A percentile compares a stretch with the other conserved stretches of the same genome.
Conservation (phyloP, 352 stramenopile genomes). For the Pythium vanterpoolii region DNA sequence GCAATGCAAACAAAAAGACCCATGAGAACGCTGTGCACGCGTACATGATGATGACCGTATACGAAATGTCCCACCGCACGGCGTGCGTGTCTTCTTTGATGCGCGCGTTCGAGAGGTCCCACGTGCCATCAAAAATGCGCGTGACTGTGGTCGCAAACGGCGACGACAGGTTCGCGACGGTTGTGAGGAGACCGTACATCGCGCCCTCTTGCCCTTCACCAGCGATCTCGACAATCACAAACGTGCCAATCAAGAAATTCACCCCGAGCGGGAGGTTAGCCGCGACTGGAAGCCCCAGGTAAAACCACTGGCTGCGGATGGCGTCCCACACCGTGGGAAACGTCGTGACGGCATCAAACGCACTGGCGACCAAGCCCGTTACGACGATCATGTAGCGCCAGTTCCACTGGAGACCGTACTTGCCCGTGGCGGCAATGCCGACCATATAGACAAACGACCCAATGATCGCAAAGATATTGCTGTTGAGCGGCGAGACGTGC, state of each 20-base stretch:
- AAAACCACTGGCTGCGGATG: slow-evolving; percentile 22
- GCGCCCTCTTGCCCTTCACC: slow-evolving; percentile 37
- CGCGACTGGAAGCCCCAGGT: slow-evolving; percentile 26
- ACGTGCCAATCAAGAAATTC: slow-evolving; percentile 24
- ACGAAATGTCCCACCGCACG: slow-evolving; percentile 35
- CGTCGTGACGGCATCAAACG: slow-evolving; percentile 13
- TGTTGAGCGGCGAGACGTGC: slow-evolving; percentile 39
- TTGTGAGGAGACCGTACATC: slow-evolving; percentile 41
- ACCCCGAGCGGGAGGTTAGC: slow-evolving; percentile 30
- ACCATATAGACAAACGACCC: slow-evolving; percentile 25
- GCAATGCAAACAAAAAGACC: slow-evolving; percentile 29
- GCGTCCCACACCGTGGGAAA: slow-evolving; percentile 34
- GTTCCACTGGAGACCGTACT: slow-evolving; percentile 19
- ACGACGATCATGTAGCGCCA: slow-evolving; percentile 23
- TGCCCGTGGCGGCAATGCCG: slow-evolving; percentile 20
- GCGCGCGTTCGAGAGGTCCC: slow-evolving; percentile 30
- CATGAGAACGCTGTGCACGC: slow-evolving; percentile 21
- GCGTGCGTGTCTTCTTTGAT: slow-evolving; percentile 28
- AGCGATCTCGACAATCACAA: slow-evolving; percentile 32
- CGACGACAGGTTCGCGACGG: slow-evolving; percentile 29
- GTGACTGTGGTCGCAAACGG: slow-evolving; percentile 38
- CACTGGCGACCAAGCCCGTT: slow-evolving; percentile 18
- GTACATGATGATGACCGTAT: slow-evolving; percentile 35
- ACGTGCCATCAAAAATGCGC: slow-evolving; percentile 23
- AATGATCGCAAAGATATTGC: slow-evolving; percentile 29